A percentile compares a stretch with the other conserved stretches of the same genome.
Conservation (phyloP, 768 basidiomycete genomes). For the Dioszegia crocea region DNA sequence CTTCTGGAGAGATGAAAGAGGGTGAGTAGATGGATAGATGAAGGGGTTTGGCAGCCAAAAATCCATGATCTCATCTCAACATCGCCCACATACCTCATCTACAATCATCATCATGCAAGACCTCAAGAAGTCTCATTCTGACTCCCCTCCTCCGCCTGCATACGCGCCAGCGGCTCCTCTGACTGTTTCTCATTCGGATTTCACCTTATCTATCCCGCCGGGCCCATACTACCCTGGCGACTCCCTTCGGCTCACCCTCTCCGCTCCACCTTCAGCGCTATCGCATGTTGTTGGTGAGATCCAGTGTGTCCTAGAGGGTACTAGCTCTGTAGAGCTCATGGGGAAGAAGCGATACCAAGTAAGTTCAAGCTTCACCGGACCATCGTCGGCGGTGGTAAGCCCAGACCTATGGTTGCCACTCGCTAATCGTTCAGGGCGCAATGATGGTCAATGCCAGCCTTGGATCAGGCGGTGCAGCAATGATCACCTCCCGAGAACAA, state of each 20-base stretch:
- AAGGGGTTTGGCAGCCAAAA: no score
- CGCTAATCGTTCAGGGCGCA: background rate
- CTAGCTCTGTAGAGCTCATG: slow-evolving; percentile 13
- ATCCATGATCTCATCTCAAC: background rate
- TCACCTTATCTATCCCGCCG: background rate
- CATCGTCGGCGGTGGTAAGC: background rate
- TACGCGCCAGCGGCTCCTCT: background rate
- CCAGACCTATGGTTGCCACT: no score
- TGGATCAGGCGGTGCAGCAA: slow-evolving; percentile 5
- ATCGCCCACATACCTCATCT: background rate
- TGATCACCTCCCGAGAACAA: slow-evolving; percentile 11
- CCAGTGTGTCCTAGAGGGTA: slow-evolving; percentile 8
- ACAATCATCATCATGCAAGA: background rate
- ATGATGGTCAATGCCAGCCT: slow-evolving; percentile 10
- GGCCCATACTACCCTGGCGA: slow-evolving; percentile 7
- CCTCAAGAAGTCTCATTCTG: background rate
- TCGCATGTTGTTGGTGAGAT: background rate
- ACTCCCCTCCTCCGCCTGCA: background rate
- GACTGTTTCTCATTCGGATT: background rate
- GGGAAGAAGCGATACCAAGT: slow-evolving; percentile 20
- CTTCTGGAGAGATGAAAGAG: background rate
- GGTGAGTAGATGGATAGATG: background rate
- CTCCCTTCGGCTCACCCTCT: background rate
- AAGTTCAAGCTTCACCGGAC: background rate
- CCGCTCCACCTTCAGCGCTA: slow-evolving; percentile 1